Evolutionary conservation across 371 early-diverging fungal species (phyloP), one percentile per base, ranked within the genome.

Genomic region (Rhizopus stolonifer): DNA sequence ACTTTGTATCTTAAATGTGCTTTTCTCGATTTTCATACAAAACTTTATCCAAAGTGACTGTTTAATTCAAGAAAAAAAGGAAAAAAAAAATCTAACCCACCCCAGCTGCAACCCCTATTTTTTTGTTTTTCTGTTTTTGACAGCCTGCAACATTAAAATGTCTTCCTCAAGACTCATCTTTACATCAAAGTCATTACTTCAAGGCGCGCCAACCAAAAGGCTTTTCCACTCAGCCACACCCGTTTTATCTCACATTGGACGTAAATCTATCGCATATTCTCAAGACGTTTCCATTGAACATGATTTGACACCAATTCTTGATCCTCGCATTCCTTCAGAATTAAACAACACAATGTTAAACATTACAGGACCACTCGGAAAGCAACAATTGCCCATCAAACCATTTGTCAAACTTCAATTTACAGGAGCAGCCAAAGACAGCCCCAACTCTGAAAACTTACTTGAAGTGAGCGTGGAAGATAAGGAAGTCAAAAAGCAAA

Each of bases 321-420:
- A 72, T 31, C 77, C 86, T 52, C 77, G 82, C 65, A 76, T 85
- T 61, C 73, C 82, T 56, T 74, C 81, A 25, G 84, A 82, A 59
- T 58, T 77, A n/a, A 64, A 84, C 65, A 85, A 80, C 51, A 87
- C 85, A 8, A 80, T 72, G 10, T 69, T 92, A 9, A 77, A 67
- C 40, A 88, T 97, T 10, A 85, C 60, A 1, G 98, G 98, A 0
- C 95, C 96, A 1, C 66, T 89, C 7, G 96, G 95, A 21, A 68
- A 81, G 39, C 84, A 90, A 13, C 55, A 61, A 18, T 66, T 93
- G 67, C 84, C 90, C 2, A 83, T 97, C 52, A 84, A 87, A 47
- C 91, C 93, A 7, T 95, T 81, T 64, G 85, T 95, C 19, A 72
- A 75, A 10, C 61, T 95, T 3, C 52, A 64, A 22, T 74, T 86